phyloP scores from a whole-genome alignment of 495 filamentous ascomycete genomes.

The Arthonia radiata region DNA sequence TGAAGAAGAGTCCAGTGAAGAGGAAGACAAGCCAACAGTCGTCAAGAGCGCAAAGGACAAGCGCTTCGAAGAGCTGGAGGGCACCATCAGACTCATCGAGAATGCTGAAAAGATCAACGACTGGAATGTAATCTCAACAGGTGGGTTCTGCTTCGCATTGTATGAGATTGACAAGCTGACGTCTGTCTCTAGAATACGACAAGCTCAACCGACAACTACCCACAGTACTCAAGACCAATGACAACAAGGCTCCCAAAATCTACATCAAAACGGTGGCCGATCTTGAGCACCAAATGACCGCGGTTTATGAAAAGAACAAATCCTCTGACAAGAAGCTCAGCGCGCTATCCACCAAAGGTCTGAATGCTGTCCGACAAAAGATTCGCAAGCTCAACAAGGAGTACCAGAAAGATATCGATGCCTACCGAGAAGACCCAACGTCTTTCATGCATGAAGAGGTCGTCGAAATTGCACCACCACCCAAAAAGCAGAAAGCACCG shows the following conservation, averaged over 20 bases:
- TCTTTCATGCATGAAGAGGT: slow-evolving; percentile 70
- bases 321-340: slow-evolving; percentile 97
- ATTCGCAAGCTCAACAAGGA: slow-evolving; percentile 98
- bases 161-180: no score
- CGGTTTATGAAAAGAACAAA: slow-evolving; percentile 84
- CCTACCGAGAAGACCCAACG: slow-evolving; percentile 62
- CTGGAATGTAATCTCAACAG: slow-evolving; percentile 76
- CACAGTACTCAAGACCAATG: slow-evolving; percentile 37
- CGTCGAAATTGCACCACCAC: slow-evolving; percentile 29
- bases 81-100: slow-evolving; percentile 66
- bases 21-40: slow-evolving; percentile 56
- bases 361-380: slow-evolving; percentile 90
- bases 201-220: slow-evolving; percentile 79
- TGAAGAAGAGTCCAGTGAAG: slow-evolving; percentile 44
- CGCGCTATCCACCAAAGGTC: slow-evolving; percentile 70
- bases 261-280: slow-evolving; percentile 88
- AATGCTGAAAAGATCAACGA: slow-evolving; percentile 95
- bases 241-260: slow-evolving; percentile 53
- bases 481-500: slow-evolving; percentile 21
- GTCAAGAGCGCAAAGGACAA: slow-evolving; percentile 97
- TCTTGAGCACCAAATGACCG: slow-evolving; percentile 86
- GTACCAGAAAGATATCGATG: slow-evolving; percentile 63
- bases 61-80: slow-evolving; percentile 76
- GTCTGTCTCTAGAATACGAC: slow-evolving; percentile 50
- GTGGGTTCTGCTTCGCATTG: no score